Base-by-base conservation (phyloP, 2,329 filamentous ascomycete genomes). In the Fusarium penzigii region DNA sequence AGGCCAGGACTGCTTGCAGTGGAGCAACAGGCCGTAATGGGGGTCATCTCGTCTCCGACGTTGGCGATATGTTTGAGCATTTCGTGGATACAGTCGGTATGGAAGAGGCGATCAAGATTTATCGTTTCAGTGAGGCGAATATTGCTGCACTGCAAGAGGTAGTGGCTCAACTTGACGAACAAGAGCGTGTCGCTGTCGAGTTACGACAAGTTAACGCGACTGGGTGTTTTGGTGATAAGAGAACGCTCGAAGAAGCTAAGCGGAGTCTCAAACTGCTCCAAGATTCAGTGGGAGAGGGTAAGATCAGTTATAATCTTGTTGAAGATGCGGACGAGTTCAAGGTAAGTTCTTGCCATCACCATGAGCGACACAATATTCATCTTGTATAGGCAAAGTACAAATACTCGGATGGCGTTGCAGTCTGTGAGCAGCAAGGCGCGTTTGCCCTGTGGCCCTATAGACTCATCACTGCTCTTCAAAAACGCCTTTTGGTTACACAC, bases 371-470 rank as follows among this genome's bases (percentile, higher is more conserved):
- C 9, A 9, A n/a, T 25, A 39, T 29, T 25, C 44, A 8, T 34
- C 13, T 14, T 20, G 5, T 3, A 11, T 6, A 49, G 38, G 46
- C 57, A 38, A 52, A 46, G 34, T 38, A 44, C 14, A 34, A 38
- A 10, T 29, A 46, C 29, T 59, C 52, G 45, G 39, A 48, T 43
- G 56, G 43, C 10, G 29, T 54, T 5, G 51, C 34, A 5, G 71
- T 74, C 1, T 73, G 70, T 8, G 62, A 76, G n/a, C 65, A 66
- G 1, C 73, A 74, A 42, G 50, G 56, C 1, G 74, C 75, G 2
- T 77, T 73, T 4, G 75, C 75, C 9, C 63, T 80, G 4, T 79
- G 74, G 72, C 75, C 78, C 0, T 80, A 78, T 52, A 65, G 74
- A 10, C 68, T 81, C 8, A 69, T 80, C 1, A 73, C 72, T 10